Evolutionary conservation across 2,329 filamentous ascomycete species (phyloP), one percentile per base, ranked within the genome.

Genomic region (Westerdykella ornata): DNA sequence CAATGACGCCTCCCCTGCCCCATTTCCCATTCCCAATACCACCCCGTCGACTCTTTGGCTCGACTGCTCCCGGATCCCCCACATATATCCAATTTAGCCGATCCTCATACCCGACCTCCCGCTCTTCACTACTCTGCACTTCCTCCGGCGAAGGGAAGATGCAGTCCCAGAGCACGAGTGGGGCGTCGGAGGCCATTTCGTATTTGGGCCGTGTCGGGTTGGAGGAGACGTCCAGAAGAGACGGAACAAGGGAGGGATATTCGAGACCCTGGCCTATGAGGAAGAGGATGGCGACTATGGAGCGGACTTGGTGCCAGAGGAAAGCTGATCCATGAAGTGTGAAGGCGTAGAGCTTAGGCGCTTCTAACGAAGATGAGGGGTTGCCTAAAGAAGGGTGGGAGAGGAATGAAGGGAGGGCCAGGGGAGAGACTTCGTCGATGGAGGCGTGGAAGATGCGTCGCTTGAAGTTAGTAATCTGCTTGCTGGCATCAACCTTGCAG

Each of bases 241-340:
- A 74, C 38, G 79, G 74, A 33, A 97, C 73, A 12, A 97, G 68
- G 0, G 76, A 76, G 0, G 89, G 84, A 19, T 73, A 62, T 64
- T 98, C 92, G 13, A 94, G 77, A 0, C 88, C 81, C 68, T 98
- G 92, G 19, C 87, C 92, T 7, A 97, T 81, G 9, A 92, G 73
- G 71, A 98, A 97, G n/a, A 98, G 72, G 5, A 97, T 73, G 13
- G 83, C 80, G n/a, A 94, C 82, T 79, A 98, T 89, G 70, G 90
- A 87, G 17, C 92, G 82, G 52, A 98, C 94, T 69, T 98, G 92
- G 68, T 98, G 92, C 92, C 92, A 98, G 35, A 98, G 70, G 66
- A 98, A 98, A 1, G 89, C 92, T 6, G 85, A 88, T 15, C 92
- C 92, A 52, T 89, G 81, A 31, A 98, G 81, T 43, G 84, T 82